Percentiles rank a stretch among this genome's conserved stretches.
Evolutionary conservation across 2,329 filamentous ascomycete species (phyloP).

Genomic region (Biscogniauxia mediterranea): DNA sequence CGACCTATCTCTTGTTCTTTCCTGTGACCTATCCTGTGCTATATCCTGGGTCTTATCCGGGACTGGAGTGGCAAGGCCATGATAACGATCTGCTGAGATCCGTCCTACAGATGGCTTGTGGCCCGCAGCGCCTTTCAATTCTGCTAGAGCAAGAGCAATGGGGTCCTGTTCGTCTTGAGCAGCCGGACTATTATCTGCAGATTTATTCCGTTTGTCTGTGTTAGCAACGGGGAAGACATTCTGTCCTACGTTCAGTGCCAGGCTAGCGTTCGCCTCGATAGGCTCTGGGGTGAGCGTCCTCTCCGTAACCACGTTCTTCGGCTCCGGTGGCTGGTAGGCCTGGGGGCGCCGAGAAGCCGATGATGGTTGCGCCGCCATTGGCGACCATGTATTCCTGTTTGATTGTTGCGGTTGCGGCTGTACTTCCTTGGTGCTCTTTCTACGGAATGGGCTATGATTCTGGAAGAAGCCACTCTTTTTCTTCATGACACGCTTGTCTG

Average conservation of each 20-base stretch:
- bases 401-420: slow-evolving; percentile 30
- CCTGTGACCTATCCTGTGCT: neutral
- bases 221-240: slow-evolving; percentile 93
- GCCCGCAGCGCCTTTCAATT: slow-evolving; percentile 78
- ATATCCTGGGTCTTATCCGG: slow-evolving; percentile 42
- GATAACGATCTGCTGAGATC: slow-evolving; percentile 94
- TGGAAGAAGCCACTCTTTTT: slow-evolving; percentile 87
- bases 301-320: slow-evolving; percentile 38
- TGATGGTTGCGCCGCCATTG: slow-evolving; percentile 34
- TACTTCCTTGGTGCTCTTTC: slow-evolving; percentile 81
- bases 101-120: slow-evolving; percentile 76
- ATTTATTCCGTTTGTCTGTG: slow-evolving; percentile 60
- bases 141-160: slow-evolving; percentile 87
- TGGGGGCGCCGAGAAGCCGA: slow-evolving; percentile 62
- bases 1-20: neutral
- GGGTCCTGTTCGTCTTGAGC: slow-evolving; percentile 71
- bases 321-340: slow-evolving; percentile 38
- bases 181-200: slow-evolving; percentile 35
- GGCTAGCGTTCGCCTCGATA: slow-evolving; percentile 86
- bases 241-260: slow-evolving; percentile 90
- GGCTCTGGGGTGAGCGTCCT: slow-evolving; percentile 69
- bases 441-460: slow-evolving; percentile 85
- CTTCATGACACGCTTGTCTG: slow-evolving; percentile 66
- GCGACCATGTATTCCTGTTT: slow-evolving; percentile 56
- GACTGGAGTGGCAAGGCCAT: slow-evolving; percentile 84